Base-by-base conservation (phyloP, 805 yeast species). In the Cyberlindnera xishuangbannaensis region DNA sequence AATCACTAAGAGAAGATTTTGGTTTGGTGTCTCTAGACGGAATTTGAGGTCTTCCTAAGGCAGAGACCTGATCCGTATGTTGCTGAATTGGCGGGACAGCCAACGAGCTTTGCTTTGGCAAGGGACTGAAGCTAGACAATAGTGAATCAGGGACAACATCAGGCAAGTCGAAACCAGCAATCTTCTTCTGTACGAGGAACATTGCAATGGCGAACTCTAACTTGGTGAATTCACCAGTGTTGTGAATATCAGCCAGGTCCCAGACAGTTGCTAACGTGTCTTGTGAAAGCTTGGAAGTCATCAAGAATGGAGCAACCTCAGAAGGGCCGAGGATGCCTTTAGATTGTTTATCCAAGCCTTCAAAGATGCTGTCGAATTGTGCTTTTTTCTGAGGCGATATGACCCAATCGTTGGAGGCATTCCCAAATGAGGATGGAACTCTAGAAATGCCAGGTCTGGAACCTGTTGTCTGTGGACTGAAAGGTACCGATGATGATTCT, bases 221-320 rank as follows among this genome's bases (percentile, higher is more conserved):
- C 49, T 72, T 76, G 30, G 84, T 70, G 52, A 92, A 86, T 26
- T 71, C 71, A 17, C 96, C 97, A 27, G 83, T 76, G 57, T 86
- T 86, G 45, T 84, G 82, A 41, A 86, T 71, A 56, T 92, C 97
- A 8, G 97, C 76, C 46, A 92, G 67, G 59, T 92, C 98, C 99
- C 99, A 92, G 27, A 90, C 78, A 16, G 76, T 63, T 2, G 97
- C 98, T 42, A 92, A 69, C 15, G 76, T 78, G 32, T 84, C 88
- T 50, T 88, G 95, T 32, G 78, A 71, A 39, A 92, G 71, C 41
- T 84, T 83, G 3, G 97, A 90, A 8, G 92, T 82, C 69, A 85
- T 78, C 48, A 92, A 73, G 55, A 88, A 86, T 7, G 82, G 79
- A 6, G 95, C 98, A 28, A 92, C 86, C 44, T 85, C 85, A 39